phyloP scores from a whole-genome alignment of 305 asterid species.

The Fraxinus greggii region DNA sequence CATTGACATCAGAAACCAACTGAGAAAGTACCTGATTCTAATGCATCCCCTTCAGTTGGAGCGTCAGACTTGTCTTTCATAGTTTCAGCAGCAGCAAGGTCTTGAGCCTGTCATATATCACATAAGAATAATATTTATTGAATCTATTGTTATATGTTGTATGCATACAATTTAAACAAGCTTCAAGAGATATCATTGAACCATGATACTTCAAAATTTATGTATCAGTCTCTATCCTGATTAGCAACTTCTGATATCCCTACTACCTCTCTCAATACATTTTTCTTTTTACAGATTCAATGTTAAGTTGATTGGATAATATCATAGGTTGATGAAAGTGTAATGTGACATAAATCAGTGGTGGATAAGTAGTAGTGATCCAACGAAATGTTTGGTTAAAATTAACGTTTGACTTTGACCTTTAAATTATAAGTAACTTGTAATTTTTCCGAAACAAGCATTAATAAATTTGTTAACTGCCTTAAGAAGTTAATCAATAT shows the following conservation, averaged over 20 bases:
- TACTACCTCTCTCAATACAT: not conserved
- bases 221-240: not conserved
- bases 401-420: no score
- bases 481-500: not conserved
- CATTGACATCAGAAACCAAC: constrained; percentile 27
- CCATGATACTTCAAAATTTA: not conserved
- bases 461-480: not conserved
- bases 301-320: not conserved
- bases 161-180: not conserved
- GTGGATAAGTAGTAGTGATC: not conserved
- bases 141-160: not conserved
- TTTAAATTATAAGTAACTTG: not conserved
- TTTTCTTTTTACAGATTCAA: not conserved
- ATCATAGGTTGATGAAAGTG: not conserved
- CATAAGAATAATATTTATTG: not conserved
- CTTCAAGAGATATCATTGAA: not conserved
- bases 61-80: constrained; percentile 26
- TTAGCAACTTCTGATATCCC: not conserved
- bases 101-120: constrained; percentile 38
- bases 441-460: no score
- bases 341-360: not conserved
- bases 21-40: constrained; percentile 24
- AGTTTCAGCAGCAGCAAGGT: constrained; percentile 29
- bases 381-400: not conserved
- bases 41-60: constrained; percentile 26